Evolutionary conservation across 148 eudicot species (phyloP), one percentile per base, ranked within the genome.

Genomic region (Spergularia bocconei): DNA sequence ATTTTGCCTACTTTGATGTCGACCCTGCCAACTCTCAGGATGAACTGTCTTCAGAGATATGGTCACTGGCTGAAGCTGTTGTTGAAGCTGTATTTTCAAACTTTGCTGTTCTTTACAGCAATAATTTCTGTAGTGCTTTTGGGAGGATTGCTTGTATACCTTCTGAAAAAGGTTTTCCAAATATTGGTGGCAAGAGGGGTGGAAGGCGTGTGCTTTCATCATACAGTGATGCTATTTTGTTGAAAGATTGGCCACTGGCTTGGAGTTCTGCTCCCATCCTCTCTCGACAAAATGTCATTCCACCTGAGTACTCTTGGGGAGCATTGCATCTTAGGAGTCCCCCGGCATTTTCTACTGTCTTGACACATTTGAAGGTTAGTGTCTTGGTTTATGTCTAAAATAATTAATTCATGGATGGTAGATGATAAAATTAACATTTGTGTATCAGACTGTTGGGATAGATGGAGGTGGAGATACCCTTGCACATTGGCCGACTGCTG

Each of bases 261-360:
- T 95, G 98, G 98, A 90, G 93, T 74, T 86, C 78, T 89, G 89
- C 97, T 60, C 93, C 97, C 76, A 92, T 92, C 81, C 84, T 92
- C 75, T 84, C 89, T 21, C 84, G 84, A 74, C 91, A 88, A 78
- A 89, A 84, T 81, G 75, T 92, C 70, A 79, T 92, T 65, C 98
- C 98, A 60, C 97, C 98, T 9, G 97, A 95, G 70, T 95, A 95
- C 82, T 86, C 98, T 63, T 92, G 98, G 98, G 98, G 93, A 71
- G 85, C 91, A 56, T 86, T 95, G 33, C 81, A 90, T 62, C 86
- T 95, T 73, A 87, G 81, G 78, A 95, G 97, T 70, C 98, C 98
- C 79, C 98, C 98, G 52, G 66, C 90, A 11, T 92, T 90, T 84
- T 67, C 90, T 62, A 77, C 82, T 6, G 92, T 95, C 75, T 79